These are phyloP conservation scores for Xylaria sp. DNA, from an alignment of 2,329 filamentous ascomycete species.

Conservation along the genomic window DNA sequence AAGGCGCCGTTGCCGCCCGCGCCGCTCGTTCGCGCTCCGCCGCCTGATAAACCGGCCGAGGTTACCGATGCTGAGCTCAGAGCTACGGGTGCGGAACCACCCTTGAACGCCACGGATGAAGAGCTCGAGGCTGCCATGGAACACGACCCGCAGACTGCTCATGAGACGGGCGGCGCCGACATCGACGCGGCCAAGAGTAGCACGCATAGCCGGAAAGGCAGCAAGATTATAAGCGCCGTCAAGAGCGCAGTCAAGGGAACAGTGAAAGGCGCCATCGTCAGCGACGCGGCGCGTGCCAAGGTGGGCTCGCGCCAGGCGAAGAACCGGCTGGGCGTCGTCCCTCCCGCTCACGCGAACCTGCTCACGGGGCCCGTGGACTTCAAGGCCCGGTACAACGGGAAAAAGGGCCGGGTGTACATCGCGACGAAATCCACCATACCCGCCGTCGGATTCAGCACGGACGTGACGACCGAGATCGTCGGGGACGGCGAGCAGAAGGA, in stretches of 20 bases:
- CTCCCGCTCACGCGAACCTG: conserved; percentile 57
- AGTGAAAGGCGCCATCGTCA: conserved; percentile 76
- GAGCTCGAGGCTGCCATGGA: conserved; percentile 74
- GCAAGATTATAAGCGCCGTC: conserved; percentile 71
- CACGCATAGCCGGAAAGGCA: conserved; percentile 55
- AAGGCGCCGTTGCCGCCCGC: conserved; percentile 79
- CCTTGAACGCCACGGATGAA: conserved; percentile 70
- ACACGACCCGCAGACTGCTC: conserved; percentile 53
- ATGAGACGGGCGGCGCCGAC: conserved; percentile 55
- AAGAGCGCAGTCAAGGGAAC: conserved; percentile 76
- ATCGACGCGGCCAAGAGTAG: conserved; percentile 60
- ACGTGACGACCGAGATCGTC: conserved; percentile 60
- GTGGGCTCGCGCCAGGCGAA: conserved; percentile 70
- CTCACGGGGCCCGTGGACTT: conserved; percentile 79
- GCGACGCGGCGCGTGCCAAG: conserved; percentile 77
- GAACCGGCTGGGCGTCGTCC: conserved; percentile 77
- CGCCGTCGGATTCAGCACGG: conserved; percentile 72
- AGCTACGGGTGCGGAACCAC: conserved; percentile 57
- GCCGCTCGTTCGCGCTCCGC: conserved; percentile 52
- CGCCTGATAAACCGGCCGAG: conserved; percentile 51
- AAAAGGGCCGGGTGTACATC: conserved; percentile 78
- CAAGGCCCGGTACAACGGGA: conserved; percentile 74
- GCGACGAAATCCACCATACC: conserved; percentile 74
- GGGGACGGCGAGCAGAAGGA: conserved; percentile 60
- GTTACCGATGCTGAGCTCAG: conserved; percentile 62